Evolutionary conservation across 805 yeast genomes (phyloP).

Genomic region (Kregervanrija fluxuum): DNA sequence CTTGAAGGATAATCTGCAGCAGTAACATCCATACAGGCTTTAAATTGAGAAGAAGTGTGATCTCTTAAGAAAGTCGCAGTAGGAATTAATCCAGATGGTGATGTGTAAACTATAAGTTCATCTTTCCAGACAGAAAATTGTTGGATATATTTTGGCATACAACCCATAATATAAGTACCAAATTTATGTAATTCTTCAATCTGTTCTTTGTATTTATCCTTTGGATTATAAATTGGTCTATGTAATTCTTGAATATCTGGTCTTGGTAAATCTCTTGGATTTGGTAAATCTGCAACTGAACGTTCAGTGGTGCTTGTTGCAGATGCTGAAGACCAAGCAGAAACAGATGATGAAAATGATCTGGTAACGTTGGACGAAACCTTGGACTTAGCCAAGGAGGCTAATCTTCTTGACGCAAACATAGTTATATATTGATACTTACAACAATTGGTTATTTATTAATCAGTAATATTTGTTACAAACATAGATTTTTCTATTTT

Average conservation of each 20-base stretch:
- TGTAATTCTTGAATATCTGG: constrained; percentile 26
- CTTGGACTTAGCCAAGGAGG: too few species aligned
- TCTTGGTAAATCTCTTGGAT: constrained; percentile 29
- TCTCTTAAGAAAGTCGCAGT: constrained; percentile 61
- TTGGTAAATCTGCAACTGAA: constrained; percentile 23
- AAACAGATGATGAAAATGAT: constrained; percentile 1
- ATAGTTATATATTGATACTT: too few species aligned
- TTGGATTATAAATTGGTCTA: constrained; percentile 62
- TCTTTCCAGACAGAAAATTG: constrained; percentile 88
- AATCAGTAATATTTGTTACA: too few species aligned
- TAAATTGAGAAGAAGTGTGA: constrained; percentile 78
- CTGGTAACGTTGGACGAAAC: constrained; percentile 3
- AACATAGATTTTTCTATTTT: too few species aligned
- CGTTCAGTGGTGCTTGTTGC: constrained; percentile 6
- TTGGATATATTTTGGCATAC: constrained; percentile 76
- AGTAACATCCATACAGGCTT: constrained; percentile 71
- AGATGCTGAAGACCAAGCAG: constrained; percentile 7
- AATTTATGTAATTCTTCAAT: constrained; percentile 70
- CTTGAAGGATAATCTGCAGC: constrained; percentile 84
- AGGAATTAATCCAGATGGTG: constrained; percentile 72
- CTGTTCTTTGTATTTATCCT: constrained; percentile 63
- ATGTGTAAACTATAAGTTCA: constrained; percentile 68
- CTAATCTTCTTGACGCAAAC: too few species aligned
- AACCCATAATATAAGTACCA: constrained; percentile 70
- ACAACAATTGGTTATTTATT: too few species aligned